phyloP scores from a whole-genome alignment of 1,284 basidiomycete species.

The Leccinum idahoense region DNA sequence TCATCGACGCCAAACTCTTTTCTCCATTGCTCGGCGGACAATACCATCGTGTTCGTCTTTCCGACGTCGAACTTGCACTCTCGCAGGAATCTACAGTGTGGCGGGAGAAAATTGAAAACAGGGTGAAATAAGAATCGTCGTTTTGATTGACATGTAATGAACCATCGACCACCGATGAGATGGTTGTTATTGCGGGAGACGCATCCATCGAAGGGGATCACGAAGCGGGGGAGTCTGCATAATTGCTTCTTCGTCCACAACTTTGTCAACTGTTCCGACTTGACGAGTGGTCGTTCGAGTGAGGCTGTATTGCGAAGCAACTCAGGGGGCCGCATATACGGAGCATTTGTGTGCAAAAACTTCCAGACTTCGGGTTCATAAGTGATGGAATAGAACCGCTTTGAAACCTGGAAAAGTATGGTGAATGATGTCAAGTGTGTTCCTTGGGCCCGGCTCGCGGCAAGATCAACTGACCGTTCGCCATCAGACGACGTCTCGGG shows the following conservation, averaged over 20 bases:
- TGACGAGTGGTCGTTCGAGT: background rate
- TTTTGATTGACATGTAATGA: background rate
- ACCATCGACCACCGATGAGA: background rate
- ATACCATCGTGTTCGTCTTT: too few species aligned
- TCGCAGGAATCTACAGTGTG: too few species aligned
- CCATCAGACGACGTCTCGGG: background rate
- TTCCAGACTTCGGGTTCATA: background rate
- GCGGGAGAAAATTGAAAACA: too few species aligned
- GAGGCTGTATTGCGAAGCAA: background rate
- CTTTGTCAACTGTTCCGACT: background rate
- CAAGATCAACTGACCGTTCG: background rate
- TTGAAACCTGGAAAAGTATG: background rate
- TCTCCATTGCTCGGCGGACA: too few species aligned
- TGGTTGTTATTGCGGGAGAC: background rate
- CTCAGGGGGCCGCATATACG: background rate
- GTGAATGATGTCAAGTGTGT: background rate
- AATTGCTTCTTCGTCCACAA: background rate
- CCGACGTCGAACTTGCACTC: too few species aligned
- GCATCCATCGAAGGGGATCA: background rate
- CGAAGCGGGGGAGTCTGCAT: background rate
- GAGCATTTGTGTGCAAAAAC: background rate
- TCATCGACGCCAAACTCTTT: too few species aligned
- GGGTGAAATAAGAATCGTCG: constrained; percentile 13
- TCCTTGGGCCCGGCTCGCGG: background rate
- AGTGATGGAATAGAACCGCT: background rate